Evolutionary conservation across 2,329 filamentous ascomycete genomes (phyloP), one percentile per base, ranked within the genome.

Genomic region (Chrysoporthe cubensis): DNA sequence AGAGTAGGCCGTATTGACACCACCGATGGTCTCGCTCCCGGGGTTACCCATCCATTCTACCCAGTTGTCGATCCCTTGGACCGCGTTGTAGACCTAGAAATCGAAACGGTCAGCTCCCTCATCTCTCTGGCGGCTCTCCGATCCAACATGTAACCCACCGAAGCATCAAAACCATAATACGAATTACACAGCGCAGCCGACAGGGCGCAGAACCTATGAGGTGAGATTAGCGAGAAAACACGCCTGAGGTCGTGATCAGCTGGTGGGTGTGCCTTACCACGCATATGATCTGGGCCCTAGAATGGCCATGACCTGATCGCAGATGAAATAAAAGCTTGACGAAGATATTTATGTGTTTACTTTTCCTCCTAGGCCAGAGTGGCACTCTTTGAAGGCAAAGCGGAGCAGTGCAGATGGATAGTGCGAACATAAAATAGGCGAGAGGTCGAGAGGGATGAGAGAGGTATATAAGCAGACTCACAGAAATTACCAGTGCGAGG

Each of bases 151-250:
- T 21, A 14, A 56, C 62, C 18, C 43, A 64, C 89, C 43, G 88
- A 90, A 0, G 90, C 89, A 82, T 92, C 90, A 75, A 91, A 92
- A 66, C 90, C 90, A 75, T 91, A 92, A 56, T 92, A 82, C n/a
- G 91, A 88, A 89, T 92, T 92, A 77, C 88, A 91, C 76, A 88
- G 87, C 73, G 90, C 89, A 67, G 90, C 90, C 71, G 91, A 87
- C 62, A 91, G 81, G 68, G 88, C 89, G 72, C 90, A 87, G 80
- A 89, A 91, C 88, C 87, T 86, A 65, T 58, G 14, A 54, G 21
- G 60, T 18, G 11, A 59, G 1, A 0, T n/a, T 13, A 16, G 32
- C 67, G 11, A 65, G 48, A 43, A 37, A n/a, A 3, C 26, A 40
- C n/a, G 3, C n/a, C n/a, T 1, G 13, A 34, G 21, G 4, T 32